A percentile compares a stretch with the other conserved stretches of the same genome.
phyloP scores from a whole-genome alignment of 2,329 filamentous ascomycete genomes.

The Incumbomyces lentus region DNA sequence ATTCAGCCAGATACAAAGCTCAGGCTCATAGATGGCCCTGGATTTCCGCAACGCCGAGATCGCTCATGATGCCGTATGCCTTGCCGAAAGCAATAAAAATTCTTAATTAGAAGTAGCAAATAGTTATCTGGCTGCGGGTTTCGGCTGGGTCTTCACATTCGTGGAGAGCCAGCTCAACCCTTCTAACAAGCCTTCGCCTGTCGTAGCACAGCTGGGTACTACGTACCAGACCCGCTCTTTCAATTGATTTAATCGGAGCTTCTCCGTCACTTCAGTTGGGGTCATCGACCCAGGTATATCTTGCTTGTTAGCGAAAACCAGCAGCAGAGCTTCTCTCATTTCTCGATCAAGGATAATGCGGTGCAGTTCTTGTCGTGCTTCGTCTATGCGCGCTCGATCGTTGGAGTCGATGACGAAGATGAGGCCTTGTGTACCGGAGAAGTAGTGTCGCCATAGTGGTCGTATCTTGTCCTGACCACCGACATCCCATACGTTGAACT shows the following conservation, averaged over 20 bases:
- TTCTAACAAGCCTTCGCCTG: slow-evolving; percentile 70
- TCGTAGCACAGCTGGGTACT: slow-evolving; percentile 71
- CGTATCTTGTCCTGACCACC: slow-evolving; percentile 99
- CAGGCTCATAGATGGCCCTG: not conserved
- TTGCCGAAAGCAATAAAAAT: not conserved
- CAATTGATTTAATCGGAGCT: slow-evolving; percentile 63
- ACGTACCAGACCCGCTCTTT: slow-evolving; percentile 82
- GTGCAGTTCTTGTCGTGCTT: slow-evolving; percentile 92
- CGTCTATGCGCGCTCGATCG: slow-evolving; percentile 94
- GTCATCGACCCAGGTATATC: slow-evolving; percentile 78
- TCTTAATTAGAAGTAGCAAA: not conserved
- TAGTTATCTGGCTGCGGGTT: slow-evolving; percentile 11
- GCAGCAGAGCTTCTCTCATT: slow-evolving; percentile 88
- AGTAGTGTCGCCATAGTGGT: slow-evolving; percentile 99
- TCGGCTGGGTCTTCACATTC: slow-evolving; percentile 57
- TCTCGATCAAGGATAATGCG: slow-evolving; percentile 99
- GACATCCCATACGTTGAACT: slow-evolving; percentile 99
- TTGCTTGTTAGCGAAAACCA: slow-evolving; percentile 99
- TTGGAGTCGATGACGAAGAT: slow-evolving; percentile 99
- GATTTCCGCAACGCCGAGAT: slow-evolving; percentile 6
- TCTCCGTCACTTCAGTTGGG: slow-evolving; percentile 68
- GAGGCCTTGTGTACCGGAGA: slow-evolving; percentile 98
- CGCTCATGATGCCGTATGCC: slow-evolving; percentile 6
- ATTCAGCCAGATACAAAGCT: not conserved
- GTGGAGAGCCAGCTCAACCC: slow-evolving; percentile 73